Conservation (phyloP, 108 stramenopile genomes). For the Stephanodiscus triporus region DNA sequence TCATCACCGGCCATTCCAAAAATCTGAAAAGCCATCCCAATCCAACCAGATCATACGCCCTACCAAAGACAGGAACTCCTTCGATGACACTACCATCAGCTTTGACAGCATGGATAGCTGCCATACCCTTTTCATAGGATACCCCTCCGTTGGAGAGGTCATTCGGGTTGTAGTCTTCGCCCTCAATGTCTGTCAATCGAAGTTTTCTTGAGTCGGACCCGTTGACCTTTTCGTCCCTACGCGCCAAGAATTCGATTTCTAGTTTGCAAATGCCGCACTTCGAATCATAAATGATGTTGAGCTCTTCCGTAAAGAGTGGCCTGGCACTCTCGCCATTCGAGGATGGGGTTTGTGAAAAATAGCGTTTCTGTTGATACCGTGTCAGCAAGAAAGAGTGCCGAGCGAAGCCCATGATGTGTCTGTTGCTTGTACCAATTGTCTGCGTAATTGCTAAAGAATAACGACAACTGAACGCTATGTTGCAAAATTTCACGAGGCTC, state of each 20-base stretch:
- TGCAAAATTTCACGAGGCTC: not conserved
- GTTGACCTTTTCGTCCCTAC: slow-evolving; percentile 35
- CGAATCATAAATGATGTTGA: slow-evolving; percentile 68
- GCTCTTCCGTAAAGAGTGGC: slow-evolving; percentile 55
- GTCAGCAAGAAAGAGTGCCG: not conserved
- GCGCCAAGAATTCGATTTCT: slow-evolving; percentile 61
- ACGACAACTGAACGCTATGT: too few species aligned
- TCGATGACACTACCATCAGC: slow-evolving; percentile 50
- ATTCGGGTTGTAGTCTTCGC: slow-evolving; percentile 35
- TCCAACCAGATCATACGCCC: slow-evolving; percentile 53
- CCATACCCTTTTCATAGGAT: slow-evolving; percentile 56
- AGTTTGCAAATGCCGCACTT: slow-evolving; percentile 70
- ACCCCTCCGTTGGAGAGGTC: slow-evolving; percentile 62
- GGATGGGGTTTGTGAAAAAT: not conserved
- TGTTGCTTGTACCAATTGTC: not conserved
- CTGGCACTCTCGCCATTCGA: not conserved
- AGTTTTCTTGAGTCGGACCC: slow-evolving; percentile 30
- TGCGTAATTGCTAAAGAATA: too few species aligned
- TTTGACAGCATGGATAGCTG: slow-evolving; percentile 56
- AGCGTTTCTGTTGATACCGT: not conserved
- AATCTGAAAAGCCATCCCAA: slow-evolving; percentile 59
- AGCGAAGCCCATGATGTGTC: not conserved
- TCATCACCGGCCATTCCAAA: slow-evolving; percentile 38
- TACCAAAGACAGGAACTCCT: slow-evolving; percentile 58
- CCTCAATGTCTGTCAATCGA: slow-evolving; percentile 64